Base-by-base conservation (phyloP, 1,284 basidiomycete species). In the Ustilago tritici region DNA sequence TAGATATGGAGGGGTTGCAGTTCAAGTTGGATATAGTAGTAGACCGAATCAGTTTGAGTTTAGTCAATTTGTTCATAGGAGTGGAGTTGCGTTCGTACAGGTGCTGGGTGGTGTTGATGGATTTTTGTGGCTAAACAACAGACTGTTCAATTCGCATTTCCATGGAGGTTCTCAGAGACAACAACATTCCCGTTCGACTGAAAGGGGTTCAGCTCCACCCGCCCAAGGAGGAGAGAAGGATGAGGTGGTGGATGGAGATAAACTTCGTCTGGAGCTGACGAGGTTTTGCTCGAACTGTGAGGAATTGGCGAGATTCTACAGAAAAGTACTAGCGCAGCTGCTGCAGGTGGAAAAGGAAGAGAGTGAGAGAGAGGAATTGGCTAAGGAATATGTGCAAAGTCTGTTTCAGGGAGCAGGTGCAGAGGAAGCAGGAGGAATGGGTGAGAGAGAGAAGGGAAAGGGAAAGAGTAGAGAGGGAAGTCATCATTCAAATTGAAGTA, bases 51-150 rank as follows among this genome's bases (percentile, higher is more conserved):
- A 79, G 54, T 85, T 86, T 55, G 84, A 85, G 56, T 80, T 80
- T 54, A 71, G 72, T 32, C 85, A 86, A 41, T 86, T 84, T 47
- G 84, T 86, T 2, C 85, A 86, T 57, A 64, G 82, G 35, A 61
- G 53, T 28, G 85, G 85, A 41, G 78, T 85, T 0, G 83, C 83
- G 0, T 86, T 86, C 50, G 83, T 85, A 8, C 85, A 86, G 67
- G 80, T 86, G 17, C 58, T 84, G 2, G 81, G 82, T 5, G 82
- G 81, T 2, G 49, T 62, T 47, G 82, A 80, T 38, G 85, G 85
- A 12, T 85, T 84, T 58, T 56, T 86, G 17, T 86, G 85, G 85
- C 69, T 86, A 14, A 81, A 83, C 63, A 86, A 86, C 40, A 79
- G 84, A 6, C 56, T 85, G 7, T 82, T 78, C 65, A 82, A 75